Evolutionary conservation across 1,284 basidiomycete genomes (phyloP), one percentile per base, ranked within the genome.

Genomic region (Ceratobasidium sp.): DNA sequence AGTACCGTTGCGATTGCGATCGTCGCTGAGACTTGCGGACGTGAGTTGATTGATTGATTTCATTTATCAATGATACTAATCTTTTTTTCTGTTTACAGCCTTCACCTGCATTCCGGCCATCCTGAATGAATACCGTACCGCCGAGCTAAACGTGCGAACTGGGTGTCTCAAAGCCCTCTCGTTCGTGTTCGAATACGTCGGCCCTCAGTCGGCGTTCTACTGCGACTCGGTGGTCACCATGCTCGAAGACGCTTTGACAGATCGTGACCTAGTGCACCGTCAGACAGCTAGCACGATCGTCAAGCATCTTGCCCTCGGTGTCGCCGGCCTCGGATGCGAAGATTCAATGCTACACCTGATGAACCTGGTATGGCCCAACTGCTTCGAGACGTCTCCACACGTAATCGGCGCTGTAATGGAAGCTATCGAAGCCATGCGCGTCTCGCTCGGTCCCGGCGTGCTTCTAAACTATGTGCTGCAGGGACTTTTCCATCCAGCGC

Each of bases 31-130:
- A 99, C 97, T 78, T 98, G 97, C 84, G 97, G 97, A 85, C 96
- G 91, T 93, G 83, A 89, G 91, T 79, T 23, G 66, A 78, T 78
- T 66, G 42, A n/a, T n/a, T n/a, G n/a, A n/a, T n/a, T n/a, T n/a
- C n/a, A n/a, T 75, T 15, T 77, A 28, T 69, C 4, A 50, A 61
- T 68, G 61, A 20, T 9, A 50, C 2, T 33, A 56, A 56, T 65
- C n/a, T 80, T 48, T 66, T 77, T 12, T 75, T 42, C 79, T 54
- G 56, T 71, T 79, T 80, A 3, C 79, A 93, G 93, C 98, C 10
- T 99, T 99, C 89, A 99, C 97, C 0, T 99, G 97, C 86, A 98
- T 99, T 79, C 98, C 98, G 3, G 98, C 98, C 44, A 98, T 99
- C 82, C 89, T 99, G 61, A 99, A 99, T 86, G 98, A 99, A 85